Conservation (phyloP, 2,329 filamentous ascomycete species). For the Neocucurbitaria cava region DNA sequence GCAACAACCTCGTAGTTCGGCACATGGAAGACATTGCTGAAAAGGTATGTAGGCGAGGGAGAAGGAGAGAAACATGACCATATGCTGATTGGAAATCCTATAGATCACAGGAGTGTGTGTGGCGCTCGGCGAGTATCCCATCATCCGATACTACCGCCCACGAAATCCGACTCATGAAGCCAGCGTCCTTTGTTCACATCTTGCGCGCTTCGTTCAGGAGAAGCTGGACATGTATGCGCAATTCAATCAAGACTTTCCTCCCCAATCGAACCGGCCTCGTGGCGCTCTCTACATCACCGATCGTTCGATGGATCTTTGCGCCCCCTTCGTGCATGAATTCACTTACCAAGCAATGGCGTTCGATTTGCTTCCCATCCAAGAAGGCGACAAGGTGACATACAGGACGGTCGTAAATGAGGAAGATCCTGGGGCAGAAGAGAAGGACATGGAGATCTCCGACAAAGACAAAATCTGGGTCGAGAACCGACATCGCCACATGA, state of each 20-base stretch:
- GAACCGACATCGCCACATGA: constrained; percentile 96
- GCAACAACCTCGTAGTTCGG: constrained; percentile 79
- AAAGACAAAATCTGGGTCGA: constrained; percentile 95
- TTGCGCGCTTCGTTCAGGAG: constrained; percentile 89
- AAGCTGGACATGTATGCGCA: constrained; percentile 90
- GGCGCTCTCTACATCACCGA: constrained; percentile 88
- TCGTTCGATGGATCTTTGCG: constrained; percentile 88
- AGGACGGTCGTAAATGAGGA: constrained; percentile 81
- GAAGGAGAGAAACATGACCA: not conserved
- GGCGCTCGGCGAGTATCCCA: constrained; percentile 90
- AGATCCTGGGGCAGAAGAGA: constrained; percentile 72
- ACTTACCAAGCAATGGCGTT: constrained; percentile 99
- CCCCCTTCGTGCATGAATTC: constrained; percentile 92
- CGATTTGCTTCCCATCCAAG: constrained; percentile 86
- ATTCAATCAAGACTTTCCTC: constrained; percentile 83
- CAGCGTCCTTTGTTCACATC: constrained; percentile 81
- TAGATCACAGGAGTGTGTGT: constrained; percentile 88
- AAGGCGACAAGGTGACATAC: constrained; percentile 87
- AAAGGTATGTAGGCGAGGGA: constrained; percentile 66
- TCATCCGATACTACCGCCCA: constrained; percentile 89
- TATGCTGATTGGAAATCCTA: constrained; percentile 6
- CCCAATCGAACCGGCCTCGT: constrained; percentile 76
- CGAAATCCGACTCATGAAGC: constrained; percentile 81
- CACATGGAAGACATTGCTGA: constrained; percentile 88
- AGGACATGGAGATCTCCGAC: constrained; percentile 90